Evolutionary conservation across 1,284 basidiomycete species (phyloP).

Genomic region (Austroboletus olivaceoglutinosus): DNA sequence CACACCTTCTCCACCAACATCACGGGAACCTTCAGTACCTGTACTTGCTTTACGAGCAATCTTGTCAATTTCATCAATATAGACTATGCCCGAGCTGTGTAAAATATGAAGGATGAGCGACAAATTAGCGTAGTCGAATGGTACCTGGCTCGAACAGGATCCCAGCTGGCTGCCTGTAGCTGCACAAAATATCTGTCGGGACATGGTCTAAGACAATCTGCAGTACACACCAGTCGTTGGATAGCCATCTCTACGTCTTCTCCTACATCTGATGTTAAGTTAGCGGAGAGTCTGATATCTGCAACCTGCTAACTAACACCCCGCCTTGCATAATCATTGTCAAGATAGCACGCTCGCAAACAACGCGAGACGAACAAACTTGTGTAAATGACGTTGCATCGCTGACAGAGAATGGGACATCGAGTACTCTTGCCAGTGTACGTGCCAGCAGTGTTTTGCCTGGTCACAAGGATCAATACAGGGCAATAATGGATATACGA

Average conservation of each 20-base stretch:
- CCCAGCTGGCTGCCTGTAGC: conserved; percentile 85
- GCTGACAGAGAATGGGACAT: conserved; percentile 88
- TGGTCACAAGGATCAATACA: conserved; percentile 22
- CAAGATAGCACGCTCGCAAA: conserved; percentile 8
- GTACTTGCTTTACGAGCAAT: conserved; percentile 68
- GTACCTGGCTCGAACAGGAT: conserved; percentile 77
- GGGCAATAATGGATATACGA: not conserved
- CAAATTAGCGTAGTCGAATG: not conserved
- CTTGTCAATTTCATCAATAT: conserved; percentile 97
- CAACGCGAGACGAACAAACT: conserved; percentile 40
- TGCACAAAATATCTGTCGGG: conserved; percentile 27
- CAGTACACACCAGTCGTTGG: conserved; percentile 63
- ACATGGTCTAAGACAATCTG: not conserved
- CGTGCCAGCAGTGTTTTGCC: conserved; percentile 87
- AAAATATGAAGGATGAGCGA: conserved; percentile 5
- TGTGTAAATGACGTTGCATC: conserved; percentile 86
- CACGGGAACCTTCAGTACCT: conserved; percentile 74
- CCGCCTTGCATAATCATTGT: conserved; percentile 49
- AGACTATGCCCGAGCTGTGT: conserved; percentile 83
- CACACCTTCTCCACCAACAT: conserved; percentile 95
- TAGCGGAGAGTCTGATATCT: conserved; percentile 8
- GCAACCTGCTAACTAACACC: conserved; percentile 54
- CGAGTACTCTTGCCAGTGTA: conserved; percentile 81
- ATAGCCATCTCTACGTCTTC: conserved; percentile 93
- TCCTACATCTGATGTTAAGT: conserved; percentile 73